Conservation (phyloP, 2,329 filamentous ascomycete species). For the Fusarium luffae region DNA sequence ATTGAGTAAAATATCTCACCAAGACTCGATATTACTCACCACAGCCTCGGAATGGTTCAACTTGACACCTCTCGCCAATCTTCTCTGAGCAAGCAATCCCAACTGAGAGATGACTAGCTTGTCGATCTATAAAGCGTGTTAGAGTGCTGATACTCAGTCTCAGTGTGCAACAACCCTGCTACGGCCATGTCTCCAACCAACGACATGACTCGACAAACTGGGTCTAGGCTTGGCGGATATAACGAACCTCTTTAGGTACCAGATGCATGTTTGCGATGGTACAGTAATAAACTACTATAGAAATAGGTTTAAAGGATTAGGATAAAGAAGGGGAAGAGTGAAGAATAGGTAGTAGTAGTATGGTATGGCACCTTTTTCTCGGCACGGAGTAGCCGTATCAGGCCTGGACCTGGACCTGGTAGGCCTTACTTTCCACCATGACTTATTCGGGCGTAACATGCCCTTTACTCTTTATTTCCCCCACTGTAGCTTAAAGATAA, state of each 20-base stretch:
- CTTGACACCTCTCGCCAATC: conserved; percentile 86
- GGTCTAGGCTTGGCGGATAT: conserved; percentile 22
- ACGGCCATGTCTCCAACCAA: conserved; percentile 27
- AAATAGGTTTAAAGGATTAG: background rate
- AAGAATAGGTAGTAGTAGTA: background rate
- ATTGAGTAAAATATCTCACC: conserved; percentile 1
- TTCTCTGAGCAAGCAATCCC: conserved; percentile 85
- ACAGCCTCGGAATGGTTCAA: conserved; percentile 91
- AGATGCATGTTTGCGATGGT: conserved; percentile 56
- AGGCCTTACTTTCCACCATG: conserved; percentile 26
- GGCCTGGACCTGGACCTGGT: conserved; percentile 2
- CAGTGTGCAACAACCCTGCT: conserved; percentile 31
- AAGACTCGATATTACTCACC: conserved; percentile 58
- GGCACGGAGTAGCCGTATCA: conserved; percentile 31
- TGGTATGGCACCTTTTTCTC: conserved; percentile 6
- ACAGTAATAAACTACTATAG: background rate
- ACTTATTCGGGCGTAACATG: conserved; percentile 17
- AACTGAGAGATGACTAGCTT: conserved; percentile 94
- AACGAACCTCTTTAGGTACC: conserved; percentile 60
- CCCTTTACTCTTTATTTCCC: conserved; percentile 11
- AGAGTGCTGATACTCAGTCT: conserved; percentile 12
- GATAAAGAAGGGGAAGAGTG: background rate
- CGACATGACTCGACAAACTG: conserved; percentile 21
- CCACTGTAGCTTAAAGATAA: conserved; percentile 27
- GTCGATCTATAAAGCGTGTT: conserved; percentile 73